Evolutionary conservation across 2,329 filamentous ascomycete genomes (phyloP), one percentile per base, ranked within the genome.

Genomic region (Colletotrichum echinochloae): DNA sequence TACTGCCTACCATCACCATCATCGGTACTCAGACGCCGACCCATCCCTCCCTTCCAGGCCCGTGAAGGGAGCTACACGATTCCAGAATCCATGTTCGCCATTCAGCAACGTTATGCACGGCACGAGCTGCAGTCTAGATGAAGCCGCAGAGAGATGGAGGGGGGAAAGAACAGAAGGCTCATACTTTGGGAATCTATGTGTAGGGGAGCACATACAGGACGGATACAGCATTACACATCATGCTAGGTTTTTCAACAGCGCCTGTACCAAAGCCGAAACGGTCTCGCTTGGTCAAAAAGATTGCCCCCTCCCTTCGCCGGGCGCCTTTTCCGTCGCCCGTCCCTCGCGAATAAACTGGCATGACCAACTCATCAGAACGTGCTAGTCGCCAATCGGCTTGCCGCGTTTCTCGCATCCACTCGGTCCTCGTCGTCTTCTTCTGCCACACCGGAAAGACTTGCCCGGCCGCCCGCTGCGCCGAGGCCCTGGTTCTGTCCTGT

Each of bases 391-490:
- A 99, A 85, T 78, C 96, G 89, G 82, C 94, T 97, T 44, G 96
- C 96, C 63, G 96, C 96, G 83, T 98, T 99, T 81, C 93, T 90
- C 51, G 96, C 96, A 86, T 99, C 96, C 70, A 99, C 90, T 65
- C 95, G 89, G 81, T 99, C 96, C 77, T 97, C 94, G 76, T 98
- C 93, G 74, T 94, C 95, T 77, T 97, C 94, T 77, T 95, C 93
- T 72, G 87, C 85, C 59, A 92, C 81, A 28, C 89, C 88, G 68
- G 86, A 84, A 74, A 93, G 79, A 73, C 86, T 87, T 30, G 85
- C 83, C 56, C 83, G 77, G 60, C 76, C 82, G 68, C 83, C 79
- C 60, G 82, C 80, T 46, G 80, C 75, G 76, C 82, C 74, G 60
- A 77, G 76, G 39, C 79, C 77, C 73, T 76, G 74, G 66, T 82